Conservation (phyloP, 306 rosid species). For the Arachis hypogaea region DNA sequence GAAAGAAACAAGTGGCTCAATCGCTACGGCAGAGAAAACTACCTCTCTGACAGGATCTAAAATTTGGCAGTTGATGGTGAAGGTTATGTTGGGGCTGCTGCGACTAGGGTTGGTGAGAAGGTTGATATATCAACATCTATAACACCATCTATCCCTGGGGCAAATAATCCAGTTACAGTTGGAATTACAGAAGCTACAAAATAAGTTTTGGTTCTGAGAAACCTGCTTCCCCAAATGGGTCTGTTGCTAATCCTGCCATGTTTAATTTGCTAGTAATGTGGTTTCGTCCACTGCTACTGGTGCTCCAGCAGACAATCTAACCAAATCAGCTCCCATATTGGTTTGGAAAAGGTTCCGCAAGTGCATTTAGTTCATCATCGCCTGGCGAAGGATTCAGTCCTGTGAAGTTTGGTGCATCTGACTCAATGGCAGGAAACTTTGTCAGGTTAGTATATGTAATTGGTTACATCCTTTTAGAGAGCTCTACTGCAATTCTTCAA, state of each 20-base stretch:
- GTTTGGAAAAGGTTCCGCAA: conserved; percentile 48
- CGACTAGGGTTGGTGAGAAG: conserved; percentile 47
- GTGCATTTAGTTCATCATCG: conserved; percentile 42
- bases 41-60: conserved; percentile 37
- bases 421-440: conserved; percentile 50
- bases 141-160: conserved; percentile 34
- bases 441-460: conserved; percentile 56
- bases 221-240: conserved; percentile 45
- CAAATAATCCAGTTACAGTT: conserved; percentile 35
- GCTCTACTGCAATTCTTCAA: background rate
- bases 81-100: conserved; percentile 35
- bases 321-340: conserved; percentile 40
- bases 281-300: conserved; percentile 20
- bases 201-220: conserved; percentile 46
- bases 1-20: conserved; percentile 43
- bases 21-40: conserved; percentile 40
- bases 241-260: conserved; percentile 38
- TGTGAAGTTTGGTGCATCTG: conserved; percentile 41
- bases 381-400: conserved; percentile 40
- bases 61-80: conserved; percentile 40
- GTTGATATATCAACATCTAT: conserved; percentile 35
- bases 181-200: conserved; percentile 26
- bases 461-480: conserved; percentile 14
- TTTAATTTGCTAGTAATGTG: conserved; percentile 38
- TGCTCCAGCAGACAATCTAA: conserved; percentile 38